Evolutionary conservation across 2,329 filamentous ascomycete species (phyloP).

Genomic region (Botrytis cinerea): DNA sequence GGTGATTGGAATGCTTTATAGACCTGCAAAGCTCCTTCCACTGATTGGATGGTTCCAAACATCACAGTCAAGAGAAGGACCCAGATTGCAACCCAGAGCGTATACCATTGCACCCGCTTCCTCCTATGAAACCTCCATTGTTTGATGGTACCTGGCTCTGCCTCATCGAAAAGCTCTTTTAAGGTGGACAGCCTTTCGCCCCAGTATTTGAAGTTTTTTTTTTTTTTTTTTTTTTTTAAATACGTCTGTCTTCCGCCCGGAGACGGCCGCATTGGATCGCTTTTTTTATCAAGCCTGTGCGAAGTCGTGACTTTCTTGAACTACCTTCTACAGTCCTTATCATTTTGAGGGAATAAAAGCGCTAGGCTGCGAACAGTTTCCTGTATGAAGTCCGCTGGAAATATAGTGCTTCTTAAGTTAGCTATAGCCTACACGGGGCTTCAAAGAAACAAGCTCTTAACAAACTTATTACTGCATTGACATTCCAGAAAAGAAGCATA

Average conservation of each 20-base stretch:
- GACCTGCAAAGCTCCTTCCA: conserved; percentile 4
- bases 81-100: conserved; percentile 2
- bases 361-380: not conserved
- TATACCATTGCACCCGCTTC: conserved; percentile 47
- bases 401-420: not conserved
- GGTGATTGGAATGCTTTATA: not conserved
- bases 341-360: not conserved
- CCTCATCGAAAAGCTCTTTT: conserved; percentile 28
- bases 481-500: conserved; percentile 39
- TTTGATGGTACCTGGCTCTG: not conserved
- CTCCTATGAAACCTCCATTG: conserved; percentile 47
- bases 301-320: not conserved
- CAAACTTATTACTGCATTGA: not conserved
- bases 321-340: not conserved
- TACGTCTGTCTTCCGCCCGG: conserved; percentile 27
- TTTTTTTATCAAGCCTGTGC: not conserved
- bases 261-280: not conserved
- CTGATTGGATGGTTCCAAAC: conserved; percentile 45
- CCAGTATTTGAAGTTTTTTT: not conserved
- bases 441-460: not conserved
- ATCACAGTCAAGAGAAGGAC: not conserved
- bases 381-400: not conserved
- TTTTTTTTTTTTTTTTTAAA: too few relatives aligned
- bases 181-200: conserved; percentile 39
- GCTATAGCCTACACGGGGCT: not conserved